Evolutionary conservation across 2,329 filamentous ascomycete genomes (phyloP).

Genomic region (Fulvia fulva): DNA sequence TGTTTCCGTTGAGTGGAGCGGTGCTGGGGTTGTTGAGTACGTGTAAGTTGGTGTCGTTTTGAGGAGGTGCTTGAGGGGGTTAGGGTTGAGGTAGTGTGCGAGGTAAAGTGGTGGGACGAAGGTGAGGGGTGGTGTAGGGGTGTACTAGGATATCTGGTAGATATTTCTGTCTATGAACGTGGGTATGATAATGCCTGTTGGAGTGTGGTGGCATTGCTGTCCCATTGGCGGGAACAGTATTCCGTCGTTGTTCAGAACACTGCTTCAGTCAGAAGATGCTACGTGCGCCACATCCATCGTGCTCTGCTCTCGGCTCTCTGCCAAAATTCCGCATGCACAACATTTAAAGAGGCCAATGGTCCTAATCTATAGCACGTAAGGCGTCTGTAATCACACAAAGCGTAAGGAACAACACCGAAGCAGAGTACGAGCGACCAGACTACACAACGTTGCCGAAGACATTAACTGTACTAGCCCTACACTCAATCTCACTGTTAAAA

Average conservation of each 20-base stretch:
- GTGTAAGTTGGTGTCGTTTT: background rate
- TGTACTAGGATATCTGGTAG: background rate
- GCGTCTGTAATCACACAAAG: too few relatives aligned
- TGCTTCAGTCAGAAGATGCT: background rate
- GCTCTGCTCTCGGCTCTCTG: too few relatives aligned
- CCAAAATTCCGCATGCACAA: too few relatives aligned
- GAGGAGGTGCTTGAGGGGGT: background rate
- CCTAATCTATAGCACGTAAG: too few relatives aligned
- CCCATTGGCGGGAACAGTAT: accelerated
- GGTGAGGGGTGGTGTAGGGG: background rate
- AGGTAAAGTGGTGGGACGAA: background rate
- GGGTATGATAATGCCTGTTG: background rate
- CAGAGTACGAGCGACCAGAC: too few relatives aligned
- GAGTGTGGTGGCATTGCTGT: background rate
- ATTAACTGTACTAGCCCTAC: too few relatives aligned
- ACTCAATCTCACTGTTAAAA: too few relatives aligned
- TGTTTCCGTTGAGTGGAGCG: constrained; percentile 7
- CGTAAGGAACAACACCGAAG: too few relatives aligned
- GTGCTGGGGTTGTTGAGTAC: constrained; percentile 1
- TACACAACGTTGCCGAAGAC: too few relatives aligned
- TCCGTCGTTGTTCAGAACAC: background rate
- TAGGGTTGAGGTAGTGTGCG: background rate
- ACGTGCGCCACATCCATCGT: too few relatives aligned
- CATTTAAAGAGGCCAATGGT: too few relatives aligned
- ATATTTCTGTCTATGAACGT: background rate